A percentile compares a stretch with the other conserved stretches of the same genome.
These are phyloP conservation scores for Saccharomycopsis sp. DNA, from an alignment of 805 yeast genomes.

Conservation along the genomic window DNA sequence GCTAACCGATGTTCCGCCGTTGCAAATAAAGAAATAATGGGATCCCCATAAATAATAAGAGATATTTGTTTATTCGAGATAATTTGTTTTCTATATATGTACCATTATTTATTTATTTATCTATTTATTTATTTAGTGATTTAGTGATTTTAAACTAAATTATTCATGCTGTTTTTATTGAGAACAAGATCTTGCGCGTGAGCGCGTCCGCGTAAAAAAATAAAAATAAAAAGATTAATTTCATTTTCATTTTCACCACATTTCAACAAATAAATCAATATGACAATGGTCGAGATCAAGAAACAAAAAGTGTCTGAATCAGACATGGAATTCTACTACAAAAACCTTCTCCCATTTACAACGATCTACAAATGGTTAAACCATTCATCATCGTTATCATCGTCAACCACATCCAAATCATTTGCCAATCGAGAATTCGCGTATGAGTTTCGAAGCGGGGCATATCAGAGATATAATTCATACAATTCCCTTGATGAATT, in stretches of 20 bases:
- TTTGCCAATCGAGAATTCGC: slow-evolving; percentile 92
- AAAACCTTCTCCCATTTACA: slow-evolving; percentile 66
- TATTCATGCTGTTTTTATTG: not conserved
- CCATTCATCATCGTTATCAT: slow-evolving; percentile 68
- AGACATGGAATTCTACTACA: slow-evolving; percentile 69
- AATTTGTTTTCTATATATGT: not conserved
- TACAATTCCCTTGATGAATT: slow-evolving; percentile 62
- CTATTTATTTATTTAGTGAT: too few relatives aligned
- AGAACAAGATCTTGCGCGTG: not conserved
- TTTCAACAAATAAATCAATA: not conserved
- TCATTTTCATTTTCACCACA: not conserved
- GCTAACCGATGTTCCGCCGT: slow-evolving; percentile 46
- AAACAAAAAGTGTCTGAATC: slow-evolving; percentile 36
- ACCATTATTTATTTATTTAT: not conserved
- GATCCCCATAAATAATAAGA: too few relatives aligned
- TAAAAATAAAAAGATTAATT: too few relatives aligned
- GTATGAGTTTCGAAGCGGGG: slow-evolving; percentile 79
- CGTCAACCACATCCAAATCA: slow-evolving; percentile 51
- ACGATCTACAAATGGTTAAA: slow-evolving; percentile 82
- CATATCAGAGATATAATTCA: slow-evolving; percentile 85
- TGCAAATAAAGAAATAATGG: slow-evolving; percentile 21
- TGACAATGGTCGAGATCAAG: not conserved
- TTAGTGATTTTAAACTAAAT: not conserved
- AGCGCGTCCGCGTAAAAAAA: not conserved
- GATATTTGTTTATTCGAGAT: not conserved